Conservation (phyloP, 225 moss, liverwort and hornwort genomes). For the Takakia lepidozioides region DNA sequence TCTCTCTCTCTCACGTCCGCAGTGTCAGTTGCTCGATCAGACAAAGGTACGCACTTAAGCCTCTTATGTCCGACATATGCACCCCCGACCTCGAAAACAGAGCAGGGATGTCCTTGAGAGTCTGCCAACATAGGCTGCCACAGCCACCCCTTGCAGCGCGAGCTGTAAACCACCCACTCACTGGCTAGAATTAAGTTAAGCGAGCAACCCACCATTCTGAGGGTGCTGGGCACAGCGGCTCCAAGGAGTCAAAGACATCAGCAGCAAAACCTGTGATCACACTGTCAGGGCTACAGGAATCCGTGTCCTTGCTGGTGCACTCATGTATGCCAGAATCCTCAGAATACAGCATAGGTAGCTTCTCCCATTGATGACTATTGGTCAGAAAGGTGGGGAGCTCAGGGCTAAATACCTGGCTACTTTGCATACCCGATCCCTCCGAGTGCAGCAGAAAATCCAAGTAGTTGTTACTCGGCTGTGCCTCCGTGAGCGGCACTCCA, state of each 20-base stretch:
- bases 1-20: too few species aligned
- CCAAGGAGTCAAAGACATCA: slow-evolving; percentile 95
- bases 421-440: slow-evolving; percentile 68
- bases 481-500: slow-evolving; percentile 41
- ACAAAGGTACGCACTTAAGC: too few species aligned
- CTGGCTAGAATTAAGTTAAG: too few species aligned
- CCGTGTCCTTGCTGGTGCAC: slow-evolving; percentile 50
- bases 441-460: slow-evolving; percentile 89
- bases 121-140: too few species aligned
- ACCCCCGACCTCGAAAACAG: too few species aligned
- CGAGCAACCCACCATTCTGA: slow-evolving; percentile 92
- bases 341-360: slow-evolving; percentile 77
- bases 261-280: slow-evolving; percentile 86
- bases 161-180: too few species aligned
- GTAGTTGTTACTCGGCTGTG: slow-evolving; percentile 69
- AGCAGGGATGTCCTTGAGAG: too few species aligned
- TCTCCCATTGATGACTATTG: slow-evolving; percentile 80
- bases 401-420: slow-evolving; percentile 76
- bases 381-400: slow-evolving; percentile 82
- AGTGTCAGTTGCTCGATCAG: too few species aligned
- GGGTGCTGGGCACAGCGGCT: slow-evolving; percentile 76
- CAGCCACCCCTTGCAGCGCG: too few species aligned
- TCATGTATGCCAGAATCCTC: slow-evolving; percentile 62
- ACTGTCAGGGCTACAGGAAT: slow-evolving; percentile 93
- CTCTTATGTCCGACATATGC: too few species aligned